Base-by-base conservation (phyloP, 2,329 filamentous ascomycete genomes). In the Aspergillus hiratsukae region DNA sequence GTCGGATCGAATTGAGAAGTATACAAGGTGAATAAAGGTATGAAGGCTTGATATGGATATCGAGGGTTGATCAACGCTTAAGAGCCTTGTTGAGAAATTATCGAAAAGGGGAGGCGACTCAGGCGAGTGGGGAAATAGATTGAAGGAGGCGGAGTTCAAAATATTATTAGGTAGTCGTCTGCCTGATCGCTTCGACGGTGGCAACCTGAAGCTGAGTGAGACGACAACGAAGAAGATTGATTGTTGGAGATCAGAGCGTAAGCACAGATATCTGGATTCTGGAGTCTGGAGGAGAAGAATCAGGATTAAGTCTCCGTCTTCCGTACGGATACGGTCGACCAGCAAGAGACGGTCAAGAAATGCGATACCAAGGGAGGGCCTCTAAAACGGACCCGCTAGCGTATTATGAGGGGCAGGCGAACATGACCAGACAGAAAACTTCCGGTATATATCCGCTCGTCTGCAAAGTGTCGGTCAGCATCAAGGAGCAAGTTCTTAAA, bases 1-100 rank as follows among this genome's bases (percentile, higher is more conserved):
- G 57, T 56, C 40, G 37, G n/a, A 46, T 37, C 5, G 14, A 37
- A 37, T 37, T 37, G 14, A 51, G 54, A 52, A 52, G 56, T 19
- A 54, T 52, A 27, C 40, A 57, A 50, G 28, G 51, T 45, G 49
- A 45, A 49, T 52, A 53, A 54, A 27, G 50, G 29, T 45, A 57
- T 51, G 49, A 51, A 51, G 40, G 37, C 50, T 57, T 49, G 57
- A 37, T 17, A 48, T 43, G 37, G n/a, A 41, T 37, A 37, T 37
- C 31, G 14, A 37, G 31, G 31, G 31, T 17, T 17, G 31, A 11
- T 3, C 3, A 23, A 23, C 23, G 23, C 23, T 23, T 5, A 37
- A 37, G 14, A 37, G 14, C 31, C 17, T 37, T 37, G 17, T 17
- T 17, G 3, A 35, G 31, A 37, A 37, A 17, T 37, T 37, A 17